phyloP scores from a whole-genome alignment of 306 rosid species.

The Fragaria ananassa region DNA sequence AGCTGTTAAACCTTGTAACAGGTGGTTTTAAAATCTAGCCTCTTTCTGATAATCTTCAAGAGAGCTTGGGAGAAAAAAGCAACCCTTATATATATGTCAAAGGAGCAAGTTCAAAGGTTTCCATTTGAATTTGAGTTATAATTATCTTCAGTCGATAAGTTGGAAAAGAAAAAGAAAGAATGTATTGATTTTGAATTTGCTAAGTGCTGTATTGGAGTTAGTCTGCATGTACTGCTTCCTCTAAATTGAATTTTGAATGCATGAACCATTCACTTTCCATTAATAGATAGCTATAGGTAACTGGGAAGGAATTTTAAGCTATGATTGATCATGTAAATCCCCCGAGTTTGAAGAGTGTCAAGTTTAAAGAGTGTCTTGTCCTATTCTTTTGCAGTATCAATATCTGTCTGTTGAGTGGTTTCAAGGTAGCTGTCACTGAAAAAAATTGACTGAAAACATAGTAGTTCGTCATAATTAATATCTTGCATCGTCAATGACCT shows the following conservation, averaged over 20 bases:
- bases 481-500: not conserved
- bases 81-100: not conserved
- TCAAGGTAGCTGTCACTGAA: not conserved
- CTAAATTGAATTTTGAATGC: not conserved
- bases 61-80: not conserved
- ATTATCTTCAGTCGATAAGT: not conserved
- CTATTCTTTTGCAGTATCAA: too few relatives aligned
- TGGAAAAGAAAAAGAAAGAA: not conserved
- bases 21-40: not conserved
- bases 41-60: not conserved
- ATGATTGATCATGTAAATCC: not conserved
- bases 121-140: not conserved
- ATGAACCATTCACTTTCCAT: not conserved
- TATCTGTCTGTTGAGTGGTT: not conserved
- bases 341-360: not conserved
- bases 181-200: not conserved
- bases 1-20: not conserved
- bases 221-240: not conserved
- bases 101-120: not conserved
- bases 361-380: not conserved
- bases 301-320: not conserved
- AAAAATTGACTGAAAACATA: not conserved
- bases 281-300: not conserved
- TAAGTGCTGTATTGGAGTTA: not conserved
- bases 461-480: not conserved